Evolutionary conservation across 306 rosid species (phyloP).

Genomic region (Pyrus pyrifolia): DNA sequence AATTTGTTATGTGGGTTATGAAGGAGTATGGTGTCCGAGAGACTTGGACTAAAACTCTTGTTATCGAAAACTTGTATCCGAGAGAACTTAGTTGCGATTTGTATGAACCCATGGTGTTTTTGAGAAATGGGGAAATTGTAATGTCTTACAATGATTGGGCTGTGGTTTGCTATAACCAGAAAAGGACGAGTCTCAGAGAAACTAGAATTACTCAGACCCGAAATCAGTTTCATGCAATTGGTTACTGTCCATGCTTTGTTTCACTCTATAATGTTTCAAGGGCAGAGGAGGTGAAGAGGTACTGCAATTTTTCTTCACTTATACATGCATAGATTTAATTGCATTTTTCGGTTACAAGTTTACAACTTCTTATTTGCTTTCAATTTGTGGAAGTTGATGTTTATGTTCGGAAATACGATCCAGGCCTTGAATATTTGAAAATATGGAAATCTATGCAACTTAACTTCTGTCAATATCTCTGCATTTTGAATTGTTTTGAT

Average conservation of each 20-base stretch:
- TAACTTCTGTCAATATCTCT: too few species aligned
- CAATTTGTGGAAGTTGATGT: not conserved
- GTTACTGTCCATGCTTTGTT: not conserved
- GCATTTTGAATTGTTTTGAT: too few species aligned
- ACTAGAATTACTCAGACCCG: not conserved
- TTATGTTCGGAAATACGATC: not conserved
- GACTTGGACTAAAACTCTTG: constrained; percentile 10
- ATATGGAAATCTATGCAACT: too few species aligned
- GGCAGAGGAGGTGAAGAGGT: constrained; percentile 5
- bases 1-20: constrained; percentile 16
- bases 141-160: not conserved
- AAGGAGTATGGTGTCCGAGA: constrained; percentile 15
- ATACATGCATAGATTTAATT: not conserved
- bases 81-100: not conserved
- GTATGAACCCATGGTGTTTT: constrained; percentile 6
- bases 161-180: not conserved
- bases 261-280: constrained; percentile 4
- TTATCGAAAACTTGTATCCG: not conserved
- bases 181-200: not conserved
- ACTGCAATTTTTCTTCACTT: not conserved
- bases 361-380: not conserved
- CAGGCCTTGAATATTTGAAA: not conserved
- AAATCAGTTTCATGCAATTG: not conserved
- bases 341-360: not conserved
- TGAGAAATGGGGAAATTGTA: constrained; percentile 15